Percentiles rank a stretch among this genome's conserved stretches.
These are phyloP conservation scores for Naganishia antarctica DNA, from an alignment of 768 basidiomycete species.

Conservation along the genomic window DNA sequence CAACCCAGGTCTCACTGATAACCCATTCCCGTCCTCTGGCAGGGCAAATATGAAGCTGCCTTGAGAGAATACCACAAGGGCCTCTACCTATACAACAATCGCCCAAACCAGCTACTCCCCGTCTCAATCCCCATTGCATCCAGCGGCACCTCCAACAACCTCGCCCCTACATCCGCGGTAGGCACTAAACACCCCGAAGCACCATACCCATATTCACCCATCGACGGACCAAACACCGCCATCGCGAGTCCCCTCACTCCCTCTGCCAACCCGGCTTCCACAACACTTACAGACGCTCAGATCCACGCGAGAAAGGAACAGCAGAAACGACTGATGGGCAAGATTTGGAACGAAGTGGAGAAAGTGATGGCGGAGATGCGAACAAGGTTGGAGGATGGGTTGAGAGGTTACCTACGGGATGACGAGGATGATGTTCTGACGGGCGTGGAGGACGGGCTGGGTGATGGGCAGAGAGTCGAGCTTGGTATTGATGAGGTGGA, in stretches of 20 bases:
- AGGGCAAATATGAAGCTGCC: slow-evolving; percentile 92
- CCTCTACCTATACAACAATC: slow-evolving; percentile 77
- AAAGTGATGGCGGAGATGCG: slow-evolving; percentile 91
- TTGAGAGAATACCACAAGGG: slow-evolving; percentile 97
- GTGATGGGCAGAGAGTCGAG: background rate
- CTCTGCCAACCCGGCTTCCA: background rate
- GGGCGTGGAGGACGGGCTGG: slow-evolving; percentile 53
- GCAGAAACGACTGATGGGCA: slow-evolving; percentile 87
- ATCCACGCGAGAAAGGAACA: slow-evolving; percentile 56
- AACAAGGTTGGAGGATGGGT: slow-evolving; percentile 64
- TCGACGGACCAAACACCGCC: background rate
- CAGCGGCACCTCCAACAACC: background rate
- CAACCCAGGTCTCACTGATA: slow-evolving; percentile 6
- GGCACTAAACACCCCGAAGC: slow-evolving; percentile 2
- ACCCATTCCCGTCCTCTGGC: slow-evolving; percentile 17
- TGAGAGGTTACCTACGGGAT: slow-evolving; percentile 52
- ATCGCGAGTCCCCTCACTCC: slow-evolving; percentile 2
- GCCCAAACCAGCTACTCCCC: slow-evolving; percentile 79
- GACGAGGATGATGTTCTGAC: background rate
- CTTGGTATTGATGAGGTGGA: slow-evolving; percentile 78
- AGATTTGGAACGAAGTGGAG: slow-evolving; percentile 92
- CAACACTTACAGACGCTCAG: slow-evolving; percentile 18
- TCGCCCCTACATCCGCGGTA: background rate
- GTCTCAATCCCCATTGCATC: slow-evolving; percentile 45
- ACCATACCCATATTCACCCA: slow-evolving; percentile 13